Evolutionary conservation across 2,329 filamentous ascomycete genomes (phyloP).

Genomic region (Apiospora phragmitis): DNA sequence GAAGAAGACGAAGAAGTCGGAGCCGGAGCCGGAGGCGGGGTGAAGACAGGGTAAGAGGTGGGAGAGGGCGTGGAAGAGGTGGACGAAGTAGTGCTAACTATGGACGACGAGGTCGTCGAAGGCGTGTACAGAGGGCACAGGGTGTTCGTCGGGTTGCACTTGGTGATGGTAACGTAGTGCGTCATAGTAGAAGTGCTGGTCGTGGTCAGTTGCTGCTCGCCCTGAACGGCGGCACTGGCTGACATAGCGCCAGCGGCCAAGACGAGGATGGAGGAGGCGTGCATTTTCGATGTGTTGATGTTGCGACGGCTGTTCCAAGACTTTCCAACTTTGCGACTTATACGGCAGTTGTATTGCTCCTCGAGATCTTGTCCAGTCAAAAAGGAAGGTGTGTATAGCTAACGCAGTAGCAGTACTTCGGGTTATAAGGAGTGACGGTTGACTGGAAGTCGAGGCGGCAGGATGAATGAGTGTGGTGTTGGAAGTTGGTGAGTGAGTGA

Average conservation of each 20-base stretch:
- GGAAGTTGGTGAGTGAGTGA: not conserved
- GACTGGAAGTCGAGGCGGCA: not conserved
- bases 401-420: not conserved
- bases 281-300: constrained; percentile 26
- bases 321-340: not conserved
- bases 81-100: constrained; percentile 18
- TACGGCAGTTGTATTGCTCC: constrained; percentile 9
- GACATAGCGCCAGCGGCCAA: constrained; percentile 29
- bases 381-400: not conserved
- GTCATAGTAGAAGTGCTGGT: constrained; percentile 30
- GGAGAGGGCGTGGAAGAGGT: constrained; percentile 1
- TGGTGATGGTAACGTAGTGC: constrained; percentile 30
- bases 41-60: not conserved
- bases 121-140: constrained; percentile 30
- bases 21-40: constrained; percentile 9
- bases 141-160: constrained; percentile 20
- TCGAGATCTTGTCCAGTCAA: constrained; percentile 7
- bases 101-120: constrained; percentile 12
- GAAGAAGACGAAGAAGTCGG: constrained; percentile 12
- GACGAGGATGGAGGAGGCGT: constrained; percentile 26
- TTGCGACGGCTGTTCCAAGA: not conserved
- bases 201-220: constrained; percentile 13
- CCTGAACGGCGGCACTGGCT: constrained; percentile 23
- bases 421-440: not conserved
- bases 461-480: constrained; percentile 1